A percentile compares a stretch with the other conserved stretches of the same genome.
These are phyloP conservation scores for Fusarium sp. DNA, from an alignment of 2,329 filamentous ascomycete species.

Conservation along the genomic window DNA sequence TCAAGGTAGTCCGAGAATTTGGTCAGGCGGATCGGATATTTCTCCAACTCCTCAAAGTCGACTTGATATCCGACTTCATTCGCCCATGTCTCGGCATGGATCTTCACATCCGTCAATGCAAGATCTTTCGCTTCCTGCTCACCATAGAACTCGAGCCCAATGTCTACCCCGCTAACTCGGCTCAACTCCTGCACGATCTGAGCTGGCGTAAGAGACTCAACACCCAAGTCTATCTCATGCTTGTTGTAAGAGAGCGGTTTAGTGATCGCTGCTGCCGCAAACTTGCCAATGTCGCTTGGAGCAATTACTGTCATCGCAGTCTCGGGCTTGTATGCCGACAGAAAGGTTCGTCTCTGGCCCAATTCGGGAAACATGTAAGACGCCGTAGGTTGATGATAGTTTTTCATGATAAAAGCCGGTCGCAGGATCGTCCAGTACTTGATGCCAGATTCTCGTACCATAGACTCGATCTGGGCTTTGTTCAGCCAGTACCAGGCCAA, in stretches of 20 bases:
- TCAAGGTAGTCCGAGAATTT: not conserved
- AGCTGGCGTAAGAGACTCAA: not conserved
- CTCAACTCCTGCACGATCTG: not conserved
- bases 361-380: not conserved
- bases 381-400: not conserved
- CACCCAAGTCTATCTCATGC: not conserved
- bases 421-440: not conserved
- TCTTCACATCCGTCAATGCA: not conserved
- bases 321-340: not conserved
- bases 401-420: not conserved
- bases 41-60: not conserved
- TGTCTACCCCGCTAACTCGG: not conserved
- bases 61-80: not conserved
- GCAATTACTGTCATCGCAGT: not conserved
- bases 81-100: not conserved
- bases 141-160: not conserved
- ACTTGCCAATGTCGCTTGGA: not conserved
- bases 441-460: not conserved
- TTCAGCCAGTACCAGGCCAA: not conserved
- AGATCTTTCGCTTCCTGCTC: not conserved
- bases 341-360: not conserved
- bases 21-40: not conserved
- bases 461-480: not conserved
- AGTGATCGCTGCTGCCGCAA: not conserved
- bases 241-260: not conserved